phyloP scores from a whole-genome alignment of 768 basidiomycete species.

The Psilocybe cyanescens region DNA sequence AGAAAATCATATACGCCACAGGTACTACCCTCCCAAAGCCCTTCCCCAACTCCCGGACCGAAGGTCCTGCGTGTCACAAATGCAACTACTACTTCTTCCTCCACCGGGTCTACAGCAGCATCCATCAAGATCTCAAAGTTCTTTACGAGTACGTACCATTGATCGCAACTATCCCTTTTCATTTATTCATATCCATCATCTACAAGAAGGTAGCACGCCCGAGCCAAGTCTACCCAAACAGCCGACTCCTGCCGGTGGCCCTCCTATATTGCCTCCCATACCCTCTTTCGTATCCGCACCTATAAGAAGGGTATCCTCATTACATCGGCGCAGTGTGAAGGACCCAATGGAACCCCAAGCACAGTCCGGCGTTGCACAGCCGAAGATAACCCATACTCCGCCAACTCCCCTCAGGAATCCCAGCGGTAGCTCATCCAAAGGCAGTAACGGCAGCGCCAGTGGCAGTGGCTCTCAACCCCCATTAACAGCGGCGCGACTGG shows the following conservation, averaged over 20 bases:
- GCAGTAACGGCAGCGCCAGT: constrained; percentile 13
- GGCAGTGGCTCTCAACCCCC: constrained; percentile 7
- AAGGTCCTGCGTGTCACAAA: constrained; percentile 28
- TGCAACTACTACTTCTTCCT: constrained; percentile 31
- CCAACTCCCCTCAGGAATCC: constrained; percentile 32
- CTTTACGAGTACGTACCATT: constrained; percentile 32
- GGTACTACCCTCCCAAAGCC: constrained; percentile 32
- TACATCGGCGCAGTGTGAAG: constrained; percentile 29
- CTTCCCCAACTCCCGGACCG: constrained; percentile 29
- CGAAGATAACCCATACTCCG: constrained; percentile 36
- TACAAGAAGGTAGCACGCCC: constrained; percentile 19
- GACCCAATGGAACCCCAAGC: constrained; percentile 16
- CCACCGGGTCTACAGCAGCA: constrained; percentile 29
- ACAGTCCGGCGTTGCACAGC: constrained; percentile 17
- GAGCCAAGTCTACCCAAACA: constrained; percentile 14
- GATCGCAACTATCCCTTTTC: not conserved
- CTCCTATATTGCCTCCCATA: constrained; percentile 22
- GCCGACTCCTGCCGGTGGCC: constrained; percentile 1
- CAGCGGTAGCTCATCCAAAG: constrained; percentile 8
- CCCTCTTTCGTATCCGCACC: constrained; percentile 34
- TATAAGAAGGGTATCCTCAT: constrained; percentile 30
- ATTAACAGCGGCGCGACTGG: constrained; percentile 4
- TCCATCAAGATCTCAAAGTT: constrained; percentile 34
- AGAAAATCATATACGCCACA: constrained; percentile 26
- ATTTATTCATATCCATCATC: constrained; percentile 8